Base-by-base conservation (phyloP, 2,329 filamentous ascomycete species). In the Mycogone perniciosa region DNA sequence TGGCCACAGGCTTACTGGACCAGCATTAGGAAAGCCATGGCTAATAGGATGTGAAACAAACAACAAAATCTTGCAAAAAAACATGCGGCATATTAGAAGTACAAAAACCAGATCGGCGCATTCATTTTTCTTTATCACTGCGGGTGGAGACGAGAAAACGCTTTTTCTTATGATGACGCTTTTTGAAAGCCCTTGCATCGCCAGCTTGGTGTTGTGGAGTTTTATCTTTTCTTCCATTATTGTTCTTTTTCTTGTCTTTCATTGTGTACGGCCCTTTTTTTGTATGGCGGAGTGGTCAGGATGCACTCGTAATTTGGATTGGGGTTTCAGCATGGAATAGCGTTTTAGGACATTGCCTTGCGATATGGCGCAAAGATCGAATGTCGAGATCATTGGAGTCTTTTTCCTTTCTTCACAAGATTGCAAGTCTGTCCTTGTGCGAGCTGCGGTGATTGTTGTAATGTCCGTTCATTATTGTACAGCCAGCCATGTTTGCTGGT, bases 1-100 rank as follows among this genome's bases (percentile, higher is more conserved):
- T 85, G 80, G 81, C 79, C 82, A 0, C 71, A 75, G 46, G 80
- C 79, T 11, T 85, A 85, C 60, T 84, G 80, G 75, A 70, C 76
- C 9, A 80, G 79, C 58, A 71, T 84, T 41, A 74, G 71, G 50
- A 81, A 81, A 60, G 73, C 76, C 11, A 72, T 74, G 50, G 63
- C 62, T 33, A 60, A 60, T 26, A 62, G 62, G 39, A 50, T 31
- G 33, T 48, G 20, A 47, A 43, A 50, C 11, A 51, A 38, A 38
- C 46, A 34, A 20, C 20, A 39, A 53, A 54, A 55, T 43, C 56
- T 51, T 48, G 42, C 53, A 52, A 50, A 58, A 29, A 31, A 26
- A 35, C 43, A 37, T 31, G 41, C 27, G 46, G 37, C 33, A 20
- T 29, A 43, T 47, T 34, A n/a, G 10, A 33, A 48, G 38, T 20